Base-by-base conservation (phyloP, 179 eudicot species). In the Camellia oleifera region DNA sequence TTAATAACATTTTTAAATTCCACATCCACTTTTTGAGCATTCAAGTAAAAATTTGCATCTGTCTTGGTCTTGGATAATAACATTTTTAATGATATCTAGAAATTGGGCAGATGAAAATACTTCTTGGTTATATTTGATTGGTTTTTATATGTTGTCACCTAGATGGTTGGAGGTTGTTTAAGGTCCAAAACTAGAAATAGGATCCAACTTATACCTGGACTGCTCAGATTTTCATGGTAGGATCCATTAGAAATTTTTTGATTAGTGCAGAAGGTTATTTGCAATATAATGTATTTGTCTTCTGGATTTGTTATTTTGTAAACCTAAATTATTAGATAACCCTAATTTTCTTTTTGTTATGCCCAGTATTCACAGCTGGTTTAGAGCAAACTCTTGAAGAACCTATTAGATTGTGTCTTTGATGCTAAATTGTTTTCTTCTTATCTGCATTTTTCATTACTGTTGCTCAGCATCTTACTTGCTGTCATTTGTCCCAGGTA, bases 401-500 rank as follows among this genome's bases (percentile, higher is more conserved):
- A 7, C 46, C 74, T 45, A 69, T 46, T 46, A 18, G 50, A n/a
- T 45, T 54, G 10, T 54, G 73, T 17, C 45, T 62, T 64, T 48
- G 72, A 2, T 53, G 45, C 45, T 46, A n/a, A 77, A 12, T 17
- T 62, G 44, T 63, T 45, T 20, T 81, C 53, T 71, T 57, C 73
- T 42, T 81, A 17, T 61, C n/a, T 67, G 32, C 54, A 53, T 54
- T 32, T 46, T 20, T 12, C 23, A 4, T 6, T 61, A 2, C 57
- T 44, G 50, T 46, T 75, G 54, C 60, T 68, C 65, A 57, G 52
- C 46, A 66, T 75, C 46, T 69, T 3, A 45, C 15, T 12, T 40
- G 11, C 23, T 78, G 62, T 81, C 32, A 74, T 71, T n/a, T 65
- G 75, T 83, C 85, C 54, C 85, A 95, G 98, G 82, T 90, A 69